Percentiles rank a stretch among this genome's conserved stretches.
phyloP scores from a whole-genome alignment of 2,329 filamentous ascomycete genomes.

The Zasmidium cellare region DNA sequence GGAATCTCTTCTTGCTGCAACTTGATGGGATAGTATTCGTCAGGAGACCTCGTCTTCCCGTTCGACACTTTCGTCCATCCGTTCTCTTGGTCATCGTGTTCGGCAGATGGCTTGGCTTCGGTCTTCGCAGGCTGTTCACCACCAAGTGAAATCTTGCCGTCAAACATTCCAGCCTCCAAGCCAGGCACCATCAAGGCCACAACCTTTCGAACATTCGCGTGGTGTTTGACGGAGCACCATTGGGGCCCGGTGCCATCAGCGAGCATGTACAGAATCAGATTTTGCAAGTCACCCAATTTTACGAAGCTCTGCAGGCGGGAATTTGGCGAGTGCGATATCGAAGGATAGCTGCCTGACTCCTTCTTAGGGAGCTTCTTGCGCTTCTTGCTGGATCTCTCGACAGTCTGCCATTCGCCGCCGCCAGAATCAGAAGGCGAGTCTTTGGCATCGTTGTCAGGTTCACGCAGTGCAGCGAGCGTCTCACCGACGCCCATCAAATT shows the following conservation, averaged over 20 bases:
- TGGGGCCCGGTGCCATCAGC: constrained; percentile 63
- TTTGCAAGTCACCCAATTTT: constrained; percentile 60
- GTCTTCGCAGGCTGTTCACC: constrained; percentile 3
- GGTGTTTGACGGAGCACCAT: constrained; percentile 62
- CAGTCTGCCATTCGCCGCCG: constrained; percentile 28
- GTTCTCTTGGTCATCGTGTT: neutral
- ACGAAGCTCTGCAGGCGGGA: constrained; percentile 57
- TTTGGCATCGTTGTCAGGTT: constrained; percentile 4
- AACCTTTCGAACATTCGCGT: constrained; percentile 64
- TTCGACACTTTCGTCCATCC: constrained; percentile 14
- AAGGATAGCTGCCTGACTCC: constrained; percentile 49
- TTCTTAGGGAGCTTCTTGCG: constrained; percentile 27
- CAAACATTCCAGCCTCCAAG: constrained; percentile 86
- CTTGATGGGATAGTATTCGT: constrained; percentile 51
- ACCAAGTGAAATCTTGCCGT: constrained; percentile 50
- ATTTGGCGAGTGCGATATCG: constrained; percentile 54
- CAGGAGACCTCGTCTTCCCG: constrained; percentile 39
- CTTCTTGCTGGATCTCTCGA: constrained; percentile 25
- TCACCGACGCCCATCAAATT: constrained; percentile 27
- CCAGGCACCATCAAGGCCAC: constrained; percentile 92
- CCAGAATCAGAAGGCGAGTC: constrained; percentile 13
- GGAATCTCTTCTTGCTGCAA: constrained; percentile 46
- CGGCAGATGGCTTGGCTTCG: constrained; percentile 2
- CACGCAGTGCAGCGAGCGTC: constrained; percentile 27
- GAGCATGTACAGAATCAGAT: constrained; percentile 60